phyloP scores from a whole-genome alignment of 371 early-diverging fungal genomes.

The Zychaea mexicana region DNA sequence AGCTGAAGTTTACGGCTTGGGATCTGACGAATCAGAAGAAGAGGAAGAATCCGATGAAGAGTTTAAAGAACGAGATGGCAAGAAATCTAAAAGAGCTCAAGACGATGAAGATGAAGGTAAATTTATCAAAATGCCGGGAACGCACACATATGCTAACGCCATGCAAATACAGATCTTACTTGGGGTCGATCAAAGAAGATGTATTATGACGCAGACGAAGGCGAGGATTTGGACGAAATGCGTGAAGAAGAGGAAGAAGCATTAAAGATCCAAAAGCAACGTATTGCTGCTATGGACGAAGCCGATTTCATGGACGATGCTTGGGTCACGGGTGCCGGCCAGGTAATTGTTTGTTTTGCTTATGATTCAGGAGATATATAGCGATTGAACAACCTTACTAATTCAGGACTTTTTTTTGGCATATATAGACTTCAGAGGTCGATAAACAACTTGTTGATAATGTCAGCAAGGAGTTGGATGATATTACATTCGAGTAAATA shows the following conservation, averaged over 20 bases:
- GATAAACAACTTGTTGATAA: slow-evolving; percentile 51
- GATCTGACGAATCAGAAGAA: slow-evolving; percentile 51
- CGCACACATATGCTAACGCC: too few relatives aligned
- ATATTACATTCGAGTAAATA: slow-evolving; percentile 54
- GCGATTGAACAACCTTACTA: not conserved
- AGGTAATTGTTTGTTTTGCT: too few relatives aligned
- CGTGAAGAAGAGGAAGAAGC: slow-evolving; percentile 93
- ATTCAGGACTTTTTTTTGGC: not conserved
- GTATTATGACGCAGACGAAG: slow-evolving; percentile 83
- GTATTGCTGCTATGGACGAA: slow-evolving; percentile 78
- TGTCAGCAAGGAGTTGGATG: slow-evolving; percentile 60
- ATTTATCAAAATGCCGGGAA: not conserved
- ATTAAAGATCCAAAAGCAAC: slow-evolving; percentile 81
- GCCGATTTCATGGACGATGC: slow-evolving; percentile 89
- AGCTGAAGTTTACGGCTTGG: slow-evolving; percentile 66
- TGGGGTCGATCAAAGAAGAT: slow-evolving; percentile 75
- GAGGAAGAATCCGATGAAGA: slow-evolving; percentile 47
- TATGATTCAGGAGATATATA: too few relatives aligned
- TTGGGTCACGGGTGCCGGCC: slow-evolving; percentile 36
- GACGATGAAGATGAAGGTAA: slow-evolving; percentile 51
- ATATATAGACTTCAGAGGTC: slow-evolving; percentile 25
- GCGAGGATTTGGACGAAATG: slow-evolving; percentile 73
- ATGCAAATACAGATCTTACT: slow-evolving; percentile 32
- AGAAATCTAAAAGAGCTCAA: slow-evolving; percentile 47
- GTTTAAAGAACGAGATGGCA: slow-evolving; percentile 24